Base-by-base conservation (phyloP, 192 early-diverging fungal species). In the Oehlia diaphana region DNA sequence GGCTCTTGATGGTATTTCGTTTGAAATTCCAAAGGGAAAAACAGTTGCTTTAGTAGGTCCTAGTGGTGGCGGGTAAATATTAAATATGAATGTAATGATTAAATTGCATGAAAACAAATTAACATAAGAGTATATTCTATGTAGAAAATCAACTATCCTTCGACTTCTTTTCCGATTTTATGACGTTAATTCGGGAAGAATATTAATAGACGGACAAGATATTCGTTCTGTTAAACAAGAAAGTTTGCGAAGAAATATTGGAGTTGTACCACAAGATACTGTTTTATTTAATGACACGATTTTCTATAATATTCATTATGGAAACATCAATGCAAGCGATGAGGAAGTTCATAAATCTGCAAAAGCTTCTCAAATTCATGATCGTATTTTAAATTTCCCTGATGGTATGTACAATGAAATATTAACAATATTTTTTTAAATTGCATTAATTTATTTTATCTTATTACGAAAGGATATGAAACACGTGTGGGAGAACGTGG, bases 231-330 rank as follows among this genome's bases (percentile, higher is more conserved):
- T 92, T 39, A 90, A 85, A 1, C 95, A 94, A 79, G 78, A 84
- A 63, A 93, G 92, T 63, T 90, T 99, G 63, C 90, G 97, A 19
- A 83, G 88, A 37, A 88, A 89, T 63, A 95, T 99, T 73, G 96
- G 96, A 28, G 95, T 98, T 31, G 97, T 99, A 21, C 96, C 97
- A 21, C 92, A 96, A 84, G 96, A 98, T 83, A 97, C 96, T 16
- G 96, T 98, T 1, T 88, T 98, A 28, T 99, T 99, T 86, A 99
- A 99, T 83, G 95, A 98, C 73, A 93, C 95, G 23, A 92, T 99
- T 76, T 88, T 87, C 63, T 97, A 96, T 89, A 99, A 99, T 84
- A 97, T 99, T 82, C 92, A 92, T 26, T 99, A 98, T 82, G 94
- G 93, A 23, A 85, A 92, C 26, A 84, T 87, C 12, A 75, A 87